Conservation (phyloP, 257 asterid genomes). For the Paraleonurus japonicus region DNA sequence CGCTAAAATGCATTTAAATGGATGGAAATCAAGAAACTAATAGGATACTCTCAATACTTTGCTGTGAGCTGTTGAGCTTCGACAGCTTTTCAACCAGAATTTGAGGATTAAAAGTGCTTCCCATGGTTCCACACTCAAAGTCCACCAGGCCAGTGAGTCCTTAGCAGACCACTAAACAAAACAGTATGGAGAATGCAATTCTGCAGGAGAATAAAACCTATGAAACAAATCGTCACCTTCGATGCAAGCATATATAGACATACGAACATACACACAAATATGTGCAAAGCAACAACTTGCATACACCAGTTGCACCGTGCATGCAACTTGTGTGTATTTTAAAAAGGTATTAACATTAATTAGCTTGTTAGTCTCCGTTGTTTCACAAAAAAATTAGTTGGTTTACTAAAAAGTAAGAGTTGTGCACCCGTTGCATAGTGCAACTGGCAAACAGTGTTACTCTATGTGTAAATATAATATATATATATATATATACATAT, state of each 20-base stretch:
- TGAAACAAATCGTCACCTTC: neutral
- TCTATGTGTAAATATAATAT: neutral
- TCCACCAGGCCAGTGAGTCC: constrained; percentile 27
- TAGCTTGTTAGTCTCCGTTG: neutral
- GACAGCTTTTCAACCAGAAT: constrained; percentile 87
- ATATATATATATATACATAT: no score
- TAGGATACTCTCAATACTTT: constrained; percentile 98
- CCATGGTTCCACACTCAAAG: constrained; percentile 51
- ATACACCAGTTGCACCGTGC: neutral
- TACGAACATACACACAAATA: neutral
- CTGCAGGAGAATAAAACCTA: constrained; percentile 10
- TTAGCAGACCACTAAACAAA: constrained; percentile 29
- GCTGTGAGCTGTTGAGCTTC: constrained; percentile 87
- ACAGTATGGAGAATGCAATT: constrained; percentile 1
- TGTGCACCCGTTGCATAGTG: neutral
- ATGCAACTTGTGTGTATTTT: neutral
- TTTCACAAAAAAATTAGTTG: neutral
- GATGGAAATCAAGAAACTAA: constrained; percentile 14
- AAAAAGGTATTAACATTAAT: neutral
- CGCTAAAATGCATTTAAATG: constrained; percentile 1
- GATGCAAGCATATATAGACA: neutral
- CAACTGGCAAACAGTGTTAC: neutral
- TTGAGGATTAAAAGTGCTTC: constrained; percentile 78
- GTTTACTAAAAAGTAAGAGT: neutral
- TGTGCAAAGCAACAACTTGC: neutral